Evolutionary conservation across 75 land plant genomes (phyloP).

Genomic region (Adiantum capillusveneris): DNA sequence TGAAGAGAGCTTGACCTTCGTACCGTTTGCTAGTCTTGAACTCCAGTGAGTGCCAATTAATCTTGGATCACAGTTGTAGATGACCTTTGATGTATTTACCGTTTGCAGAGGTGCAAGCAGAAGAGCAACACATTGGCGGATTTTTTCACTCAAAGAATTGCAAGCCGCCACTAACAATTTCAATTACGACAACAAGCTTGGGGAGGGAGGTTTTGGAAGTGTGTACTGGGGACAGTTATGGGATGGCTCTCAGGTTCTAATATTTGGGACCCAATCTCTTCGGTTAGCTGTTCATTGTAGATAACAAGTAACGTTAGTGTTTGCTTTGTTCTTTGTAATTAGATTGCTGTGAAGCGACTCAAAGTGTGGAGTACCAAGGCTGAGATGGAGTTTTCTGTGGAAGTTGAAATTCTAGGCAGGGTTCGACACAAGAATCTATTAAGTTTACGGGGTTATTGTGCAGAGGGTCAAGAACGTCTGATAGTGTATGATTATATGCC

Average conservation of each 20-base stretch:
- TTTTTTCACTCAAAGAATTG: conserved; percentile 58
- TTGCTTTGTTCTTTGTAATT: background rate
- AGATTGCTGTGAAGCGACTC: conserved; percentile 73
- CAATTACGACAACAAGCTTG: conserved; percentile 75
- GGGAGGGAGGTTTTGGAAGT: conserved; percentile 76
- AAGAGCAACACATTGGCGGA: conserved; percentile 33
- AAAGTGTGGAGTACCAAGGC: conserved; percentile 59
- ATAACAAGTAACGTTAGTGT: too few relatives aligned
- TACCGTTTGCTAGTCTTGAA: too few relatives aligned
- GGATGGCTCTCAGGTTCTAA: conserved; percentile 64
- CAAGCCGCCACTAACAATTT: conserved; percentile 72
- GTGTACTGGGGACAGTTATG: conserved; percentile 72
- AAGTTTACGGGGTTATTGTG: conserved; percentile 68
- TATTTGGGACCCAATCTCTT: too few relatives aligned
- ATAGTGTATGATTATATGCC: conserved; percentile 91
- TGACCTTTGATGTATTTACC: too few relatives aligned
- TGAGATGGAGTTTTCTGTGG: conserved; percentile 66
- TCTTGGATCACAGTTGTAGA: too few relatives aligned
- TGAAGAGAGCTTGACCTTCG: too few relatives aligned
- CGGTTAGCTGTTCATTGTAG: too few relatives aligned
- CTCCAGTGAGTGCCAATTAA: too few relatives aligned
- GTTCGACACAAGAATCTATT: conserved; percentile 68
- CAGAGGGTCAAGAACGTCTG: conserved; percentile 56
- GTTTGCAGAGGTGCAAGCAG: conserved; percentile 1
- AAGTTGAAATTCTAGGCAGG: conserved; percentile 63